Evolutionary conservation across 257 asterid genomes (phyloP).

Genomic region (Nicotiana benthamiana): DNA sequence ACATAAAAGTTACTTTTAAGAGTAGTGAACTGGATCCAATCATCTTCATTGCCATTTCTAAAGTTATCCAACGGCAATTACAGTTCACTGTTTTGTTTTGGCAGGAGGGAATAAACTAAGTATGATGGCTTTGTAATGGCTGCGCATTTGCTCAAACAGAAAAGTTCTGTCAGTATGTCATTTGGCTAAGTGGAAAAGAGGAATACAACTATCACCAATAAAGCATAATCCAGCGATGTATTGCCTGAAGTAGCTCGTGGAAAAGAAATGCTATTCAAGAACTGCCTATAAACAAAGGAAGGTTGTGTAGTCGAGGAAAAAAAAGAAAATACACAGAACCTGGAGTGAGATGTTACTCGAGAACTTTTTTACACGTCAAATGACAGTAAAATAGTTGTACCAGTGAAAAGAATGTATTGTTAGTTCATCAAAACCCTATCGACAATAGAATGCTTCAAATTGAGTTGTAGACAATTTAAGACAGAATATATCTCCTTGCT

Average conservation of each 20-base stretch:
- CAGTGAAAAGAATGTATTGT: neutral
- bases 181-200: neutral
- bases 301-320: neutral
- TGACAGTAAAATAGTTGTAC: neutral
- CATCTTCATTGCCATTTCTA: neutral
- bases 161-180: neutral
- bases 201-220: neutral
- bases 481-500: conserved; percentile 32
- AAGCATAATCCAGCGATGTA: neutral
- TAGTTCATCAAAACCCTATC: neutral
- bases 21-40: neutral
- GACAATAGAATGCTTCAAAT: conserved; percentile 19
- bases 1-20: neutral
- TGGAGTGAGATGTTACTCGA: neutral
- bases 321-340: neutral
- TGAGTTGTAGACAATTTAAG: conserved; percentile 42
- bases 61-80: neutral
- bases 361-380: neutral
- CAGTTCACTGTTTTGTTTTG: neutral
- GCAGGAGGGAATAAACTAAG: neutral
- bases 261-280: neutral
- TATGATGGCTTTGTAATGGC: neutral
- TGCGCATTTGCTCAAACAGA: neutral
- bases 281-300: neutral
- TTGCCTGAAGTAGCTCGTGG: neutral